Base-by-base conservation (phyloP, 768 basidiomycete species). In the Auricularia auricula-judae region DNA sequence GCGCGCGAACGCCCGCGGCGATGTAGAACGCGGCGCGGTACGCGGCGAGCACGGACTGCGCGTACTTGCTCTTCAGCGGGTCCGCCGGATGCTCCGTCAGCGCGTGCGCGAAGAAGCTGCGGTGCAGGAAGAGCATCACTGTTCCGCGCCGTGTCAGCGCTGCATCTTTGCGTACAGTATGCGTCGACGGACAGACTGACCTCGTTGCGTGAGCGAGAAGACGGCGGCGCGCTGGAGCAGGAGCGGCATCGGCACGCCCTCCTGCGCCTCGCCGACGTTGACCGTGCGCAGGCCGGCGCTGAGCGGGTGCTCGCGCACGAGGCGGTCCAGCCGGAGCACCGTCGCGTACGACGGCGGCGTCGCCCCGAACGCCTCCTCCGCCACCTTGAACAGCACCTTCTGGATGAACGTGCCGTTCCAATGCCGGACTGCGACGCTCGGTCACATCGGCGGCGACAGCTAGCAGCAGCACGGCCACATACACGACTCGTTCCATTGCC, bases 11-110 rank as follows among this genome's bases (percentile, higher is more conserved):
- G 69, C 87, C 75, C 3, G 86, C 87, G 43, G 88, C 82, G 4
- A 88, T 79, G 2, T 86, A 86, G 39, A 86, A 85, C 8, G 87
- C 86, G 67, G 86, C 87, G 51, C 87, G 81, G 73, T 87, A 88
- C n/a, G 87, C 86, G 58, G 87, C 86, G 67, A 87, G 85, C n/a
- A 88, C 87, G 3, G 86, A 87, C 2, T 85, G 84, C 11, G 86
- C 86, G 66, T 86, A 88, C 14, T 86, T 84, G 70, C 86, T 87
- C 12, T 86, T 86, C 43, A 88, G 77, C 33, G 87, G 87, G 69
- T 88, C 87, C 70, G 86, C 86, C 36, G 86, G 86, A 70, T 86
- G 84, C 69, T 88, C 87, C 68, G 82, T 86, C 65, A 88, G 81
- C 3, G 87, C 87, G 53, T 85, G 81, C 34, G 87, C 87, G 67